These are phyloP conservation scores for Aureobasidium zeae DNA, from an alignment of 2,329 filamentous ascomycete species.

Conservation along the genomic window DNA sequence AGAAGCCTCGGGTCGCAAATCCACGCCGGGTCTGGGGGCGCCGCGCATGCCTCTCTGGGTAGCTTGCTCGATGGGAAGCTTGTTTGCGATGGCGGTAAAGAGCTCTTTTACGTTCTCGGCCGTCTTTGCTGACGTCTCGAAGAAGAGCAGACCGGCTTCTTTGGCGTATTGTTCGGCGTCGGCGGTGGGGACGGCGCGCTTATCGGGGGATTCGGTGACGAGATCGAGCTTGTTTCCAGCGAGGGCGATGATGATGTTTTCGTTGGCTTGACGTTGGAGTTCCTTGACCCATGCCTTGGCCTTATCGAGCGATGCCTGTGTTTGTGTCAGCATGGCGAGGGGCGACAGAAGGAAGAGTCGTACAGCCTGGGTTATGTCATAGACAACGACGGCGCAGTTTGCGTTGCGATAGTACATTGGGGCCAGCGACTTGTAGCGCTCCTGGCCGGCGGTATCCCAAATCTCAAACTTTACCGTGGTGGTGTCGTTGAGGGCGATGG, in stretches of 20 bases:
- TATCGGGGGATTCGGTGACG: slow-evolving; percentile 87
- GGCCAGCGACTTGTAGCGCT: slow-evolving; percentile 96
- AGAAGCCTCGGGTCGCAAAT: slow-evolving; percentile 54
- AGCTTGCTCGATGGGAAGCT: slow-evolving; percentile 88
- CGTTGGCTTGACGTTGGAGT: slow-evolving; percentile 95
- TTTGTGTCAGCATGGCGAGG: slow-evolving; percentile 5
- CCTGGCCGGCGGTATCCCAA: slow-evolving; percentile 97
- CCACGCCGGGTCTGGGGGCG: slow-evolving; percentile 54
- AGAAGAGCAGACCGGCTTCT: slow-evolving; percentile 91
- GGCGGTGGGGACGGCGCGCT: slow-evolving; percentile 78
- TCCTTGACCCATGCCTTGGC: slow-evolving; percentile 99
- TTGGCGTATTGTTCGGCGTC: slow-evolving; percentile 93
- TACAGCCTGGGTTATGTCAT: slow-evolving; percentile 99
- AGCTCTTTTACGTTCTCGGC: slow-evolving; percentile 91
- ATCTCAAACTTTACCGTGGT: slow-evolving; percentile 99
- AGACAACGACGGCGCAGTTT: slow-evolving; percentile 97
- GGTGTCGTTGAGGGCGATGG: slow-evolving; percentile 93
- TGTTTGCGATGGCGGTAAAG: slow-evolving; percentile 96
- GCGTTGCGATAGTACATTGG: slow-evolving; percentile 99
- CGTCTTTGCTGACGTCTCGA: slow-evolving; percentile 97
- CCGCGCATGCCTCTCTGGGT: slow-evolving; percentile 75
- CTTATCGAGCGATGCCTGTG: slow-evolving; percentile 89
- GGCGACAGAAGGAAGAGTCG: slow-evolving; percentile 28
- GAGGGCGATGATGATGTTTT: slow-evolving; percentile 98
- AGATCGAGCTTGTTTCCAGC: slow-evolving; percentile 97